Base-by-base conservation (phyloP, 2,329 filamentous ascomycete species). In the Penicillium sp. region DNA sequence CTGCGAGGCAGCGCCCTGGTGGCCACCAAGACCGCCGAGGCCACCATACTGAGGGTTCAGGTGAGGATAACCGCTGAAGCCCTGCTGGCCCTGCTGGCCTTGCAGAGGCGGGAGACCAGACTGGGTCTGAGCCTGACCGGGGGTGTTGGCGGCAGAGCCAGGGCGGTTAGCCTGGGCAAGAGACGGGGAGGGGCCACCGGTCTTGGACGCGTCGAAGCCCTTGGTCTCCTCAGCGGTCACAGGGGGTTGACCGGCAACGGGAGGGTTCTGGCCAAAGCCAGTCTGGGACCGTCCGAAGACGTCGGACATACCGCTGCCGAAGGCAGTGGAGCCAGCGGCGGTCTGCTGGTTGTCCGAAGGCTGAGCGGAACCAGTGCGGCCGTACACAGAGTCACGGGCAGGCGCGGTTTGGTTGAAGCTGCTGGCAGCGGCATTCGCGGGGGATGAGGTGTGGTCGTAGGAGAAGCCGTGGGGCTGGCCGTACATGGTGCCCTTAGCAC, bases 381-480 rank as follows among this genome's bases (percentile, higher is more conserved):
- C 84, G 68, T 88, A 89, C 42, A 85, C 83, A 35, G 84, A 82
- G 49, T 88, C 81, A 52, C 85, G 84, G 62, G 77, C 79, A 46
- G 81, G 77, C 46, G 75, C 68, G 51, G 69, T 68, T 61, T 78
- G 77, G 65, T 75, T 76, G 67, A 80, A 81, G 57, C 68, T 73
- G 52, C 80, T 82, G 25, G 82, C 53, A 22, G 53, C 53, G n/a
- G 52, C 81, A 63, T 86, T 88, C 37, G 85, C 87, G 11, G 87
- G 87, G 25, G 87, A 87, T 16, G 87, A 85, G 1, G 85, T 84
- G 71, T 89, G 85, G 48, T 89, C 87, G 68, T 86, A 88, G 8
- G 85, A 84, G 72, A 88, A 89, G 58, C 78, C 82, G 67, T 87
- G 85, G 66, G 85, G 85, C 68, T 87, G 86, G 35, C 82, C 85